These are phyloP conservation scores for Juncus effusus DNA, from an alignment of 176 grass and related monocot species.

Conservation along the genomic window DNA sequence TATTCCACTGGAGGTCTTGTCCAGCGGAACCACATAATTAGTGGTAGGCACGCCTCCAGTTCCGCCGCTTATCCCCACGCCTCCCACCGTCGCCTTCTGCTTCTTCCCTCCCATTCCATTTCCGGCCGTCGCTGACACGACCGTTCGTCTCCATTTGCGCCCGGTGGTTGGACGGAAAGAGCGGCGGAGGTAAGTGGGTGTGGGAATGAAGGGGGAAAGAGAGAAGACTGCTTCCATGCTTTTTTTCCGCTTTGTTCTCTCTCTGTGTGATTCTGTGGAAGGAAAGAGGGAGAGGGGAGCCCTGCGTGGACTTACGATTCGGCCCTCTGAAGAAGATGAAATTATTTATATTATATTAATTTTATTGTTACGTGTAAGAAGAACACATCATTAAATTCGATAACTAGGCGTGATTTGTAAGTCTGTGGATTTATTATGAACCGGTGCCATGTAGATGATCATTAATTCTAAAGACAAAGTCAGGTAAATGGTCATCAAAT, in stretches of 20 bases:
- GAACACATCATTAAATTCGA: too few relatives aligned
- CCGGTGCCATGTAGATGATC: too few relatives aligned
- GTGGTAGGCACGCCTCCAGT: conserved; percentile 55
- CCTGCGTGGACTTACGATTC: too few relatives aligned
- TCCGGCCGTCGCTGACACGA: conserved; percentile 8
- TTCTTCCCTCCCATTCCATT: conserved; percentile 22
- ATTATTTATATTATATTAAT: too few relatives aligned
- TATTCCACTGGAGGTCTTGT: conserved; percentile 53
- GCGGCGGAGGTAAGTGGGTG: conserved; percentile 12
- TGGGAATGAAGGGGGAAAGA: conserved; percentile 9
- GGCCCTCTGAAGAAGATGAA: too few relatives aligned
- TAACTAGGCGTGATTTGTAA: too few relatives aligned
- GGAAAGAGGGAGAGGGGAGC: conserved; percentile 1
- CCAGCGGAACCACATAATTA: conserved; percentile 95
- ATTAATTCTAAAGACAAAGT: too few relatives aligned
- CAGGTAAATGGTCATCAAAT: too few relatives aligned
- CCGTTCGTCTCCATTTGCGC: conserved; percentile 10
- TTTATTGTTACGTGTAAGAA: too few relatives aligned
- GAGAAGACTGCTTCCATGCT: conserved; percentile 16
- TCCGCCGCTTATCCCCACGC: conserved; percentile 13
- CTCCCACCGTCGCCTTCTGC: conserved; percentile 43
- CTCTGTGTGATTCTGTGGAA: neutral
- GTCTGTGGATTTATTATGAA: too few relatives aligned
- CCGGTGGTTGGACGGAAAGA: conserved; percentile 11
- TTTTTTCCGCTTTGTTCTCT: neutral